Base-by-base conservation (phyloP, 1,284 basidiomycete species). In the Neolentinus lepideus region DNA sequence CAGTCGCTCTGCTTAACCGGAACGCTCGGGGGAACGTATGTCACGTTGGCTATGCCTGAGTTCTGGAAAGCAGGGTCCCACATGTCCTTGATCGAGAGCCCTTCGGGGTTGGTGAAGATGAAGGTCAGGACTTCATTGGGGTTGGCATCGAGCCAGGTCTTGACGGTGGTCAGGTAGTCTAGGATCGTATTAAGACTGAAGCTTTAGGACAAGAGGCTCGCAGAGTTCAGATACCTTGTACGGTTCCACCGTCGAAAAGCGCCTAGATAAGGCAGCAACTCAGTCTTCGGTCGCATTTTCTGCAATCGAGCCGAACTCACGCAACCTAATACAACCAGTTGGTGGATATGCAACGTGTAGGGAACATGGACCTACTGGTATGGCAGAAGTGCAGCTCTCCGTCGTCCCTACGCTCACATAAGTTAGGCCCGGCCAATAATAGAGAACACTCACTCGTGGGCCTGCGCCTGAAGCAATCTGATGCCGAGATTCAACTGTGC, bases 121-220 rank as follows among this genome's bases (percentile, higher is more conserved):
- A 90, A 67, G 0, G 86, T 86, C 57, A 90, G 63, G 58, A 90
- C 85, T 68, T 92, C 89, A 63, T 83, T 84, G 0, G 88, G 85
- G 68, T 92, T 89, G 2, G 74, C 68, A 57, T 81, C 77, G 36
- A 90, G 70, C 76, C 81, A 94, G 2, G 74, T 69, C 60, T 80
- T 80, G 63, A 90, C 84, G 14, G 67, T 74, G 12, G 68, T 63
- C n/a, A 92, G 75, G 67, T 88, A 90, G 58, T 71, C 68, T 9
- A 75, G 63, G 55, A 21, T 4, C 4, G 4, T 16, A 25, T 4
- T 19, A 25, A 6, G 6, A 16, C 6, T 46, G 6, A 46, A 16
- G 43, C 24, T 19, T 46, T 10, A 16, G 43, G 43, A 46, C 10
- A 25, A 16, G 16, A 16, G 6, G 16, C 10, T 19, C 10, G 16